Base-by-base conservation (phyloP, 2,329 filamentous ascomycete genomes). In the Penicillium glabrum region DNA sequence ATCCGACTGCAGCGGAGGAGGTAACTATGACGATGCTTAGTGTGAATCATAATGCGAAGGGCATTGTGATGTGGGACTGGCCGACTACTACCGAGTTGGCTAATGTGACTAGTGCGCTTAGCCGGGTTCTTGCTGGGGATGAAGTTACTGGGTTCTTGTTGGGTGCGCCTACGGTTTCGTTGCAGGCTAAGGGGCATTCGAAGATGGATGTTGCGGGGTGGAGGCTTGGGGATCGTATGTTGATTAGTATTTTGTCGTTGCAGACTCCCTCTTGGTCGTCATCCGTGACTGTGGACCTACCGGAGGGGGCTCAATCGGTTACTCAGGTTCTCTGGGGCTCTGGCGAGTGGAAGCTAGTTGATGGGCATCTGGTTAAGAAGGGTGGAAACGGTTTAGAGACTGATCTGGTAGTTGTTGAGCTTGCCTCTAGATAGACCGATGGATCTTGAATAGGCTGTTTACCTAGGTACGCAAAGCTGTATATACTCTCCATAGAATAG, bases 41-140 rank as follows among this genome's bases (percentile, higher is more conserved):
- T 46, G 61, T 83, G 46, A 82, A 82, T 58, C 80, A 82, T 59
- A 75, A 77, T 46, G 80, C 79, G 0, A 83, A 80, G 61, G 81
- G 77, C 0, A 71, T 83, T 39, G 76, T 80, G 31, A 75, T 72
- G 61, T 83, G 82, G 82, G 66, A 72, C 16, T 83, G 77, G 59
- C 80, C 80, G 0, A 76, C 77, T 5, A 69, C 61, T 13, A 43
- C 57, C 2, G 73, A 72, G 33, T 63, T 77, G 21, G 67, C 60
- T 39, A 61, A 58, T 29, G 69, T 69, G 27, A 81, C 71, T 46
- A 70, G 69, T 9, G 45, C 55, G 13, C 60, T 83, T 54, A 78
- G 77, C 11, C 73, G 66, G 19, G 69, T 79, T 0, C 64, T 82
- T 9, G 73, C 75, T 14, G 61, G 41, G 2, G 27, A 62, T 0